Base-by-base conservation (phyloP, 2,329 filamentous ascomycete genomes). In the Monilinia vaccinii-corymbosi region DNA sequence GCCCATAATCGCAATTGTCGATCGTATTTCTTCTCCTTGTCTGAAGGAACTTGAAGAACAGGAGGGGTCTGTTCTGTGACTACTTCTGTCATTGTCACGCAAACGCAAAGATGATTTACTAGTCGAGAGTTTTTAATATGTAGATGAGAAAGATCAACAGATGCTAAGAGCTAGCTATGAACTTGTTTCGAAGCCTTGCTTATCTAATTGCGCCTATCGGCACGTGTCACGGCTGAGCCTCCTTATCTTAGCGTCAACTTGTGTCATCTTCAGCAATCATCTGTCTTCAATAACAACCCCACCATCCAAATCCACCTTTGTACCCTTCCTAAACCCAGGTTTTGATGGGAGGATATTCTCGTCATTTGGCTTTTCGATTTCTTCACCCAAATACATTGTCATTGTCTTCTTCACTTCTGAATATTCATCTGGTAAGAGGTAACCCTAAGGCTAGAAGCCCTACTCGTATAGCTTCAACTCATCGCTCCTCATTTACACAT, bases 1-100 rank as follows among this genome's bases (percentile, higher is more conserved):
- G 92, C 95, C 94, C 94, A 99, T 16, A 99, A 78, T 57, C 95
- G 87, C 45, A 99, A 84, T 75, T 99, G 94, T 57, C 94, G 86
- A 73, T 99, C 94, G 76, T 99, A 99, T 71, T 90, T 95, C 67
- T 81, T 82, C 72, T 87, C 80, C 71, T 85, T 85, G 46, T 82
- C 81, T 14, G 80, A 81, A 40, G 81, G 82, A 40, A 77, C 79
- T 59, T 78, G 76, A 4, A 79, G 70, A 18, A 74, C 71, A 31
- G 78, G 76, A 31, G 77, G 77, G 16, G 74, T 75, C 49, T 63
- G 66, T 44, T 66, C 63, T 13, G 57, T 63, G 18, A 69, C 64
- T 28, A 69, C 58, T 58, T 71, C 66, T 8, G 66, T 67, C 70
- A 71, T 70, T 28, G 10, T 28, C 25, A 2, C 9, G 9, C 11